Base-by-base conservation (phyloP, 345 rosid genomes). In the Populus davidiana region DNA sequence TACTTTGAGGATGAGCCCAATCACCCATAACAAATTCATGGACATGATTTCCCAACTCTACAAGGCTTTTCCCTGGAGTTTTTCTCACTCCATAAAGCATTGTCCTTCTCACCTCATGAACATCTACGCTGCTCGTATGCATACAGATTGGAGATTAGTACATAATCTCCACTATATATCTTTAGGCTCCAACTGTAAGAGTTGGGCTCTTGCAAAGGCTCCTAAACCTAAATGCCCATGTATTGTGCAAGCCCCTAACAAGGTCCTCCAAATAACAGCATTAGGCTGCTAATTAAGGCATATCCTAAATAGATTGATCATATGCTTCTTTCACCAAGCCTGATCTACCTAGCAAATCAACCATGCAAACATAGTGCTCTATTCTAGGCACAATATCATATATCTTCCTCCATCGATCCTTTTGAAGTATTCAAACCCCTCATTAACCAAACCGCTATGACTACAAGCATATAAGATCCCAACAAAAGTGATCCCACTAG, bases 281-380 rank as follows among this genome's bases (percentile, higher is more conserved):
- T 91, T 94, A 3, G 97, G 93, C 77, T 81, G 83, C 85, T 89
- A n/a, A n/a, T n/a, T n/a, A 35, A 1, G 90, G 86, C 96, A 94
- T 90, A 63, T 78, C 75, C 79, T 18, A 80, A 11, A 94, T 86
- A 80, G 76, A 92, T 11, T 33, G 36, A 33, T 79, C 82, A 71
- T 80, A 83, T 0, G 98, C 97, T 78, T 87, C 80, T 75, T 84
- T 88, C 67, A 92, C 91, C 80, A 83, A 79, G 54, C 98, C 96
- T 23, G 97, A 92, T 76, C 98, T 82, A 50, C 97, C 91, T 82
- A 93, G 76, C 86, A 94, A 76, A 88, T 94, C 98, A 25, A 94
- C 93, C 91, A 92, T 90, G 76, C 98, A 92, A 75, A 97, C 98
- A 72, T 83, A 78, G 84, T 94, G 98, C 76, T 94, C 97, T 7